phyloP scores from a whole-genome alignment of 2,329 filamentous ascomycete genomes.

The Hymenoscyphus scutula region DNA sequence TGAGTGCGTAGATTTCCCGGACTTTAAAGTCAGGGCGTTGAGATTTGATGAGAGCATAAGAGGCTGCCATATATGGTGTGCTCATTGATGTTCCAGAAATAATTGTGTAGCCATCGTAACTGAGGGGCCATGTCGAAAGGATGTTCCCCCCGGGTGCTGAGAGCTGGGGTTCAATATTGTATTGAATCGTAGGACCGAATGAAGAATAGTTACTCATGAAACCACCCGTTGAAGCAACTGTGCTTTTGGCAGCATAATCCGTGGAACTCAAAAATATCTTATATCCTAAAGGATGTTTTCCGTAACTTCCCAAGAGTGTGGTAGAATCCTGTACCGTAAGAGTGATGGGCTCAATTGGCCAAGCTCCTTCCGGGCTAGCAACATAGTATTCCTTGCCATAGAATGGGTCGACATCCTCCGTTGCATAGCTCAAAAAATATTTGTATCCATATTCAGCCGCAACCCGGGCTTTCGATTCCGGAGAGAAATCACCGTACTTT shows the following conservation, averaged over 20 bases:
- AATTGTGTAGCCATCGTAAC: slow-evolving; percentile 35
- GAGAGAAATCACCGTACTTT: background rate
- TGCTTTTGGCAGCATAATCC: slow-evolving; percentile 8
- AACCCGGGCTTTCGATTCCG: background rate
- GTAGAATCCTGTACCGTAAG: background rate
- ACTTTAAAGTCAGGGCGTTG: slow-evolving; percentile 32
- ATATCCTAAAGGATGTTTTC: slow-evolving; percentile 14
- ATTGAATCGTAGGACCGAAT: slow-evolving; percentile 23
- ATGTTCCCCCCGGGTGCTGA: slow-evolving; percentile 39
- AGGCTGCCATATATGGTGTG: slow-evolving; percentile 37
- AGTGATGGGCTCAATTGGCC: background rate
- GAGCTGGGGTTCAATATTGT: slow-evolving; percentile 22
- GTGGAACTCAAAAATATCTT: slow-evolving; percentile 11
- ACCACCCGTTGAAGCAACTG: slow-evolving; percentile 14
- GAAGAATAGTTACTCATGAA: slow-evolving; percentile 24
- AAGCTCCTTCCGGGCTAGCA: background rate
- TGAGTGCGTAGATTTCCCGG: slow-evolving; percentile 32
- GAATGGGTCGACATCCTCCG: background rate
- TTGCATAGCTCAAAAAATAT: slow-evolving; percentile 1
- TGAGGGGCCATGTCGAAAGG: slow-evolving; percentile 38
- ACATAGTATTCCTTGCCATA: slow-evolving; percentile 2
- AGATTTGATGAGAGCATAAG: slow-evolving; percentile 39
- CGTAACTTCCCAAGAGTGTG: background rate
- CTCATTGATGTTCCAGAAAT: slow-evolving; percentile 41
- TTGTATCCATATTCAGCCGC: background rate